Evolutionary conservation across 306 rosid genomes (phyloP).

Genomic region (Rubus idaeus): DNA sequence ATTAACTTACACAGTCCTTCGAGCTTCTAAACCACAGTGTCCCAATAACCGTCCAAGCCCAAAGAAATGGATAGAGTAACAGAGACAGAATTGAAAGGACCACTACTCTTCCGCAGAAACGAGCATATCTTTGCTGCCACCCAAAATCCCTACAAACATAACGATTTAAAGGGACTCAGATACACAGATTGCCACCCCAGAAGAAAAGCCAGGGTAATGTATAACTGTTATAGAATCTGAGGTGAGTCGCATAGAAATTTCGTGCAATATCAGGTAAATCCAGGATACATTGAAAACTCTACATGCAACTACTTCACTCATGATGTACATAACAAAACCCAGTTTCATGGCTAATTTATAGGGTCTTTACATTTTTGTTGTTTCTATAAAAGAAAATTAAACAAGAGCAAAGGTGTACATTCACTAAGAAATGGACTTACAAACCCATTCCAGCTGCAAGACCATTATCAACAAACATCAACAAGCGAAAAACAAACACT

Average conservation of each 20-base stretch:
- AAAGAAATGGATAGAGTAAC: slow-evolving; percentile 91
- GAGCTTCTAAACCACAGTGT: slow-evolving; percentile 82
- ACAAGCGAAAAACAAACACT: slow-evolving; percentile 85
- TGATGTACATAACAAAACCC: background rate
- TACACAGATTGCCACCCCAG: background rate
- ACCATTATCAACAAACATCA: slow-evolving; percentile 98
- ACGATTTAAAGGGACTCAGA: slow-evolving; percentile 18
- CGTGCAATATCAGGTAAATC: background rate
- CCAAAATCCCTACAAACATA: slow-evolving; percentile 79
- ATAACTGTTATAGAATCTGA: background rate
- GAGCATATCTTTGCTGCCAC: slow-evolving; percentile 96
- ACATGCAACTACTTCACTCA: background rate
- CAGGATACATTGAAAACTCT: background rate
- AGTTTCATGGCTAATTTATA: background rate
- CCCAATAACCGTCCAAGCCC: slow-evolving; percentile 96
- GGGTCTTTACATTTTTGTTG: background rate
- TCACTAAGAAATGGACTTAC: slow-evolving; percentile 59
- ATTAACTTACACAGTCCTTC: slow-evolving; percentile 71
- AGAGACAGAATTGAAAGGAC: slow-evolving; percentile 79
- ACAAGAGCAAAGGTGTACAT: slow-evolving; percentile 15
- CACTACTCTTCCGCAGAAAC: slow-evolving; percentile 90
- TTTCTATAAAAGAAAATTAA: slow-evolving; percentile 4
- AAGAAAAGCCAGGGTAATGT: background rate
- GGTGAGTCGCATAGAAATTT: background rate
- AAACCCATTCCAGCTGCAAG: slow-evolving; percentile 98